Evolutionary conservation across 179 eudicot genomes (phyloP).

Genomic region (Gypsophila paniculata): DNA sequence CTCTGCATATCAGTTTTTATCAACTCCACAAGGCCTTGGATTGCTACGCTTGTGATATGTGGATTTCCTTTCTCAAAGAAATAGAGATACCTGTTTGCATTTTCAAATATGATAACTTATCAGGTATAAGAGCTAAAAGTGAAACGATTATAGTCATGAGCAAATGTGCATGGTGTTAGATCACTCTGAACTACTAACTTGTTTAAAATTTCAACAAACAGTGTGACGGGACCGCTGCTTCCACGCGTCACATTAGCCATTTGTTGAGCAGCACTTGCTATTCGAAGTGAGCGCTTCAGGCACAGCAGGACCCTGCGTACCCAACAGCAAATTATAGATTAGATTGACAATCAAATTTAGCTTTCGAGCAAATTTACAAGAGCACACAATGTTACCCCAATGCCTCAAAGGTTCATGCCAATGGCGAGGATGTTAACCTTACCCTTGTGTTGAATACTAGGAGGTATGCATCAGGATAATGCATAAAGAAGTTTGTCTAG

Average conservation of each 20-base stretch:
- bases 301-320: constrained; percentile 75
- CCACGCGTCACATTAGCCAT: constrained; percentile 94
- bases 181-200: constrained; percentile 52
- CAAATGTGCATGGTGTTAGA: neutral
- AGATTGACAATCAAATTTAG: neutral
- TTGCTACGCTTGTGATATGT: constrained; percentile 61
- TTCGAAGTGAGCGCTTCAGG: constrained; percentile 86
- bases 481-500: neutral
- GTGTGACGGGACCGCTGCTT: constrained; percentile 86
- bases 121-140: constrained; percentile 2
- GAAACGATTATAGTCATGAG: neutral
- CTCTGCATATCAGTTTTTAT: constrained; percentile 84
- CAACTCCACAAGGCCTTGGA: constrained; percentile 76
- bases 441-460: too few relatives aligned
- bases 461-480: too few relatives aligned
- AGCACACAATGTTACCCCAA: neutral
- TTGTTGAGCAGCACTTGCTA: constrained; percentile 98
- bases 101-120: constrained; percentile 3
- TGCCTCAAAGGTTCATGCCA: too few relatives aligned
- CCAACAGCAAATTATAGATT: constrained; percentile 11
- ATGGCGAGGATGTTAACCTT: too few relatives aligned
- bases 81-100: constrained; percentile 68
- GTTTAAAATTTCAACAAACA: constrained; percentile 91
- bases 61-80: constrained; percentile 91
- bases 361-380: neutral